Evolutionary conservation across 768 basidiomycete genomes (phyloP).

Genomic region (Strobilomyces dryophilus): DNA sequence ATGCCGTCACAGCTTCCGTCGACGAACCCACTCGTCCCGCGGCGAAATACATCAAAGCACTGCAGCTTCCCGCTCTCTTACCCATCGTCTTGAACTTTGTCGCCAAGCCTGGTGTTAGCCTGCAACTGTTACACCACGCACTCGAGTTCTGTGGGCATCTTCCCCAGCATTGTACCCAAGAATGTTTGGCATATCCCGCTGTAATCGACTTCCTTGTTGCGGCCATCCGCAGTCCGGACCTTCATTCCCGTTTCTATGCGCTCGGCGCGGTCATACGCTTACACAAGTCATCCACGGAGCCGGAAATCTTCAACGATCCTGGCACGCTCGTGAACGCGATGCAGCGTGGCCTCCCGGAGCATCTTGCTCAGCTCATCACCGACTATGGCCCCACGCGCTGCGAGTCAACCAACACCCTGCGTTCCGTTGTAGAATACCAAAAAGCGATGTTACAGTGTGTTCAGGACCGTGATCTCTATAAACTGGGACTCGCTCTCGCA

Average conservation of each 20-base stretch:
- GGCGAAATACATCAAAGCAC: conserved; percentile 33
- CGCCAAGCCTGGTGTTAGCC: conserved; percentile 39
- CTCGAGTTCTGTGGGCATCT: conserved; percentile 42
- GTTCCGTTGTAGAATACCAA: conserved; percentile 42
- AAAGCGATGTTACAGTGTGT: conserved; percentile 49
- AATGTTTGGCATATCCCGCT: conserved; percentile 41
- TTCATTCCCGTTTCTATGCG: conserved; percentile 47
- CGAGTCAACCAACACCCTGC: conserved; percentile 45
- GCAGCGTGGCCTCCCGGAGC: conserved; percentile 40
- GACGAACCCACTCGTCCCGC: conserved; percentile 37
- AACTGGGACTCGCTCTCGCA: conserved; percentile 47
- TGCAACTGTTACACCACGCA: conserved; percentile 49
- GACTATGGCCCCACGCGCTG: conserved; percentile 45
- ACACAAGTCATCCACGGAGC: conserved; percentile 39
- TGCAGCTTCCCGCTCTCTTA: conserved; percentile 44
- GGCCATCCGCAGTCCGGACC: conserved; percentile 51
- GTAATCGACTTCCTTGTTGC: conserved; percentile 52
- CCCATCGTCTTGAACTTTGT: conserved; percentile 40
- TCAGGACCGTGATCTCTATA: conserved; percentile 45
- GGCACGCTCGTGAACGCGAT: conserved; percentile 40
- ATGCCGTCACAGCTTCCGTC: conserved; percentile 44
- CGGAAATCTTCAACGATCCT: conserved; percentile 49
- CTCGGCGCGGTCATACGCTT: conserved; percentile 53
- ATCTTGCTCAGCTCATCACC: conserved; percentile 43
- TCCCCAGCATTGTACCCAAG: conserved; percentile 41